Base-by-base conservation (phyloP, 805 yeast genomes). In the Yarrowia sp. region DNA sequence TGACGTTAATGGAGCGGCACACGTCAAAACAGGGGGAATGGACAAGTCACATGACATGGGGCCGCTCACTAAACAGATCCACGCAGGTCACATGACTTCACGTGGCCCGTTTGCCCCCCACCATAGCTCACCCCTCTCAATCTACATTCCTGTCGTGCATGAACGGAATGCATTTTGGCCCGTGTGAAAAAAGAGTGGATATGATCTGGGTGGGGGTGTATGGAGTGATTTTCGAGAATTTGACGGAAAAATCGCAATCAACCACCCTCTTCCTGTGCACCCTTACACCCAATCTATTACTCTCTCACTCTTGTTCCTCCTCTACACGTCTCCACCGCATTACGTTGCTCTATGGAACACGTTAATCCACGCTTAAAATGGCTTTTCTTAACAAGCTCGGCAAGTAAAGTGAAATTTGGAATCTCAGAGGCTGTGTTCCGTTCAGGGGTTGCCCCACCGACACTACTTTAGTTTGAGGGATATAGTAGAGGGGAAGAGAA, bases 71-170 rank as follows among this genome's bases (percentile, higher is more conserved):
- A 26, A 26, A 26, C 32, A 26, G 4, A 26, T 26, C 26, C 41
- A 1, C 41, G 9, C 12, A 9, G 8, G 26, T 16, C 56, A 50
- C 56, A 38, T 38, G n/a, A 36, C 16, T 4, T 49, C 19, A 49
- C 53, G 53, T 32, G 40, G 53, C 53, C 32, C 38, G 11, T 15
- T 26, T 5, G 52, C 35, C 53, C 40, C 53, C 53, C 53, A 48
- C 52, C 52, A 48, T 32, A 16, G 26, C 15, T n/a, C 42, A 35
- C 58, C 58, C 58, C 58, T 36, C 58, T 36, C 58, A 49, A 36
- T 52, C 43, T 52, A 52, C 58, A 52, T 52, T 52, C 58, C 32
- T 52, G 58, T 19, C 58, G 26, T 56, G 63, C 48, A 56, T 56
- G 48, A 26, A 41, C 22, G 63, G 63, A 56, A 56, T 56, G 63